Evolutionary conservation across 2,329 filamentous ascomycete genomes (phyloP).

Genomic region (Elsinoe australis): DNA sequence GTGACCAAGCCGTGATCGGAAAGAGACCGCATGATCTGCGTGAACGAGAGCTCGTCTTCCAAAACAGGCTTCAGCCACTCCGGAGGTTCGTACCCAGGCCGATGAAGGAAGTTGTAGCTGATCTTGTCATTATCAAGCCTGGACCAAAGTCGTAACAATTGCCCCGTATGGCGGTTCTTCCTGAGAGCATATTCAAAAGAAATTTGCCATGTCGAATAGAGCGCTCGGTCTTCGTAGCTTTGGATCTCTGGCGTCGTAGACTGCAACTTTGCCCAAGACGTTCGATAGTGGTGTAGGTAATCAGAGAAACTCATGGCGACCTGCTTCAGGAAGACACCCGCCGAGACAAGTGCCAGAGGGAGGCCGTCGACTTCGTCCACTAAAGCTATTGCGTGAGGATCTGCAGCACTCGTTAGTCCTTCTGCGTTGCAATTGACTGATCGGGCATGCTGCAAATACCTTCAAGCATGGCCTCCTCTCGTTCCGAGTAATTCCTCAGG

Average conservation of each 20-base stretch:
- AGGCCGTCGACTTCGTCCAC: slow-evolving; percentile 26
- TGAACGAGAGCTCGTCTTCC: not conserved
- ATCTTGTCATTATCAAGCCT: slow-evolving; percentile 26
- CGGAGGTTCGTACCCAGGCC: not conserved
- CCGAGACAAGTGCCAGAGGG: slow-evolving; percentile 26
- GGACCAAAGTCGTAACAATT: slow-evolving; percentile 28
- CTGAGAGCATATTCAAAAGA: slow-evolving; percentile 27
- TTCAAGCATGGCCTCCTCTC: too few species aligned
- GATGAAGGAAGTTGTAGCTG: slow-evolving; percentile 25
- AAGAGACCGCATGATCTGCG: not conserved
- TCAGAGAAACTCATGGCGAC: slow-evolving; percentile 14
- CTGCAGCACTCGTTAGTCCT: not conserved
- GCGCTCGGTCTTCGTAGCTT: slow-evolving; percentile 20
- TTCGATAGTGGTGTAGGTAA: slow-evolving; percentile 18
- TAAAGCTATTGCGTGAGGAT: slow-evolving; percentile 18
- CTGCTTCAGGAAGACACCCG: slow-evolving; percentile 23
- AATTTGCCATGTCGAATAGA: slow-evolving; percentile 30
- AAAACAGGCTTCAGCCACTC: not conserved
- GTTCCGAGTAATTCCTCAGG: not conserved
- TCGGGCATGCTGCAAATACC: too few species aligned
- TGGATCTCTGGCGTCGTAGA: not conserved
- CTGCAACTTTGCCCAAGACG: slow-evolving; percentile 14
- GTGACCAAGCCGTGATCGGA: not conserved
- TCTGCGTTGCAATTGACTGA: too few species aligned
- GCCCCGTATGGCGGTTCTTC: slow-evolving; percentile 22